Conservation (phyloP, 352 stramenopile genomes). For the Phytophthora agathidicida region DNA sequence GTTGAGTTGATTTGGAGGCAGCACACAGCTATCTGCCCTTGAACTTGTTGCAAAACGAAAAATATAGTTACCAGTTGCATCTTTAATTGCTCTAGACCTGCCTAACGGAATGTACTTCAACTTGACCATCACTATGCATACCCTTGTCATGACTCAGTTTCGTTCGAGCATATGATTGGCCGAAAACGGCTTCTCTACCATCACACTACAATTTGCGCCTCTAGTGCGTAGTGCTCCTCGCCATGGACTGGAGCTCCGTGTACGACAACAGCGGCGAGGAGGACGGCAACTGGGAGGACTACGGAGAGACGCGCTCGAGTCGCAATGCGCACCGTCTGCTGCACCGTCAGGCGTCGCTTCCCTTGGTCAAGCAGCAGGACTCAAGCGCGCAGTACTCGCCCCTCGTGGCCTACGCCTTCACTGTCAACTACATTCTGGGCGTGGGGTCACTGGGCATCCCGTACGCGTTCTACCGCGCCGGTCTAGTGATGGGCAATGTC, state of each 20-base stretch:
- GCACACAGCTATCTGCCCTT: too few relatives aligned
- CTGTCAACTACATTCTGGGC: slow-evolving; percentile 93
- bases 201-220: too few relatives aligned
- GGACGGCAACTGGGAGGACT: slow-evolving; percentile 60
- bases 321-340: slow-evolving; percentile 73
- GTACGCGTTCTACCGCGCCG: slow-evolving; percentile 85
- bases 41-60: too few relatives aligned
- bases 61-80: too few relatives aligned
- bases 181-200: too few relatives aligned
- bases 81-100: too few relatives aligned
- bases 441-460: slow-evolving; percentile 91
- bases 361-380: slow-evolving; percentile 40
- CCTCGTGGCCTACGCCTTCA: slow-evolving; percentile 87
- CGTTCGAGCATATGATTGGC: too few relatives aligned
- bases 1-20: too few relatives aligned
- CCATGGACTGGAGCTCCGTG: slow-evolving; percentile 82
- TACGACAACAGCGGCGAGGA: slow-evolving; percentile 82
- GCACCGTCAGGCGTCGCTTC: slow-evolving; percentile 61
- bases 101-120: too few relatives aligned
- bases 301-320: slow-evolving; percentile 77
- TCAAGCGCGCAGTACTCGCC: slow-evolving; percentile 59
- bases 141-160: too few relatives aligned
- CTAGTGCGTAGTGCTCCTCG: too few relatives aligned
- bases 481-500: slow-evolving; percentile 74
- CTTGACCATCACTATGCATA: too few relatives aligned